phyloP scores from a whole-genome alignment of 1,284 basidiomycete genomes.

The Hymenochaete sp. region DNA sequence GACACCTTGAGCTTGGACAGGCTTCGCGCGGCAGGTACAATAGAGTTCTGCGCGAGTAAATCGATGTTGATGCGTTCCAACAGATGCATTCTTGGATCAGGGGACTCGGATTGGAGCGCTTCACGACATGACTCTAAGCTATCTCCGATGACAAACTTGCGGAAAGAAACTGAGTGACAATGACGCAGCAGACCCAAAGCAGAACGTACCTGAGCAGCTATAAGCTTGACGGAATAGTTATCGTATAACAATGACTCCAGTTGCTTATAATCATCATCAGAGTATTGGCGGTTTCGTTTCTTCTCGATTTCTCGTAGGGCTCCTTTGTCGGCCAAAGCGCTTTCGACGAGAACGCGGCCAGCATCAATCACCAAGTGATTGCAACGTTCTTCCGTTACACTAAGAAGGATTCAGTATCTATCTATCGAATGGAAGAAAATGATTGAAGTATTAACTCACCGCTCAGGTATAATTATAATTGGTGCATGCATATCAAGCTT shows the following conservation, averaged over 20 bases:
- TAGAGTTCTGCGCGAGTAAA: slow-evolving; percentile 89
- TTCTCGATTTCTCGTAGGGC: slow-evolving; percentile 74
- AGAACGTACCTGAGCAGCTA: slow-evolving; percentile 75
- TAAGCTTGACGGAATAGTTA: slow-evolving; percentile 76
- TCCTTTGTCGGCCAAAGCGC: slow-evolving; percentile 81
- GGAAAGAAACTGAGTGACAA: neutral
- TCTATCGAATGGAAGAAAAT: neutral
- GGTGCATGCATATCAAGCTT: slow-evolving; percentile 97
- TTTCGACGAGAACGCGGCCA: slow-evolving; percentile 92
- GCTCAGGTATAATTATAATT: slow-evolving; percentile 94
- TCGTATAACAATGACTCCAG: slow-evolving; percentile 98
- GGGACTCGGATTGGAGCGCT: slow-evolving; percentile 52
- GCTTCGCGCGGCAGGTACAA: slow-evolving; percentile 79
- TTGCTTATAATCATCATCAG: slow-evolving; percentile 80
- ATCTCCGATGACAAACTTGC: slow-evolving; percentile 84
- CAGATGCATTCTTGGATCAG: slow-evolving; percentile 68
- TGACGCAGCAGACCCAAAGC: slow-evolving; percentile 1
- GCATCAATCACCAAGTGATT: slow-evolving; percentile 93
- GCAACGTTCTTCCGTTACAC: slow-evolving; percentile 70
- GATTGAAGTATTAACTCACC: slow-evolving; percentile 39
- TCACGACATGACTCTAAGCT: slow-evolving; percentile 76
- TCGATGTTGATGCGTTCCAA: slow-evolving; percentile 92
- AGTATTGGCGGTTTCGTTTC: slow-evolving; percentile 84
- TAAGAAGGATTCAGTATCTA: slow-evolving; percentile 24
- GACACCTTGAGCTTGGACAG: slow-evolving; percentile 89